Evolutionary conservation across 345 rosid species (phyloP), one percentile per base, ranked within the genome.

Genomic region (Eucalyptus marginata): DNA sequence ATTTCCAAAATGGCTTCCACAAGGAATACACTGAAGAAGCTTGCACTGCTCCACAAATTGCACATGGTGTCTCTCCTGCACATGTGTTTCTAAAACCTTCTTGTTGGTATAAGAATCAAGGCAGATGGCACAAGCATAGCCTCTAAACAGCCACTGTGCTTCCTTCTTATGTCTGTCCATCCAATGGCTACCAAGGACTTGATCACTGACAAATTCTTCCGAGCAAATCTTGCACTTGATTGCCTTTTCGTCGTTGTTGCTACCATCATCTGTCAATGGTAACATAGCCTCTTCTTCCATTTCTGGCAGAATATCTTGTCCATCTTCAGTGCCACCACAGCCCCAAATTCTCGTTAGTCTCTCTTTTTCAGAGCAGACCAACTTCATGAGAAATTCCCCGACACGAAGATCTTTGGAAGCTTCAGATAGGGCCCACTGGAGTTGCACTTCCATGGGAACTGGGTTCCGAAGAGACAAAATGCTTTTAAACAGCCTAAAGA

Each of bases 11-110:
- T 98, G 97, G 89, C 95, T 94, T 66, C 96, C 95, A 90, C 99
- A 98, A 68, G 98, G 96, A 90, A 98, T 95, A 94, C 99, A 98
- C 86, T 88, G 99, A 87, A 96, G 99, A 90, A 98, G 99, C 97
- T 95, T 96, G 92, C 98, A 98, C 94, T 96, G 99, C 86, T 98
- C 99, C 52, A 93, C 99, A 92, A 96, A 98, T 91, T 94, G 95
- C 90, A 95, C 99, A 43, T 93, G 96, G 88, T 98, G 99, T 90
- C 99, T 95, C 91, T 96, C 99, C 89, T 98, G 98, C 90, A 98
- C 98, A 87, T 98, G 99, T 88, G 92, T 91, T 89, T 96, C 99
- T 93, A 98, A 87, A 87, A 93, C 93, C 83, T 93, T 96, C 90
- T 91, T 94, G 91, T 93, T 94, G 40, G 96, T 96, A 90, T 96